Conservation (phyloP, 2,329 filamentous ascomycete species). For the Ascochyta koolunga region DNA sequence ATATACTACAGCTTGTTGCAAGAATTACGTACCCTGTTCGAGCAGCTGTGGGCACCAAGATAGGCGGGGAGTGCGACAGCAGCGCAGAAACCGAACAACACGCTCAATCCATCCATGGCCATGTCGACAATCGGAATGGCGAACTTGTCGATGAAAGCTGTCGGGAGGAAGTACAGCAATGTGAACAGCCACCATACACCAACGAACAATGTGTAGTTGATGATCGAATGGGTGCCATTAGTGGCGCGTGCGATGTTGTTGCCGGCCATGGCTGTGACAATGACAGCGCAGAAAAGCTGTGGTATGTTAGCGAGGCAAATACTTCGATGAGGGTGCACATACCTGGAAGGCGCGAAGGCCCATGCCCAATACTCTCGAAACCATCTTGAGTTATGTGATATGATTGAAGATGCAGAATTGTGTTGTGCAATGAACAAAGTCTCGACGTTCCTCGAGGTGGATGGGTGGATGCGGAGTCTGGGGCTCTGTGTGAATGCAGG, state of each 20-base stretch:
- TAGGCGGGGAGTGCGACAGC: constrained; percentile 74
- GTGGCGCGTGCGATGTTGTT: constrained; percentile 64
- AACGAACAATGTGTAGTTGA: constrained; percentile 73
- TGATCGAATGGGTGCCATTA: constrained; percentile 61
- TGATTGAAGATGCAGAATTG: constrained; percentile 8
- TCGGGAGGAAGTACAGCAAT: constrained; percentile 66
- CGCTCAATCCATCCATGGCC: constrained; percentile 63
- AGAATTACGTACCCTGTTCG: constrained; percentile 57
- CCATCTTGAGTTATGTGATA: constrained; percentile 42
- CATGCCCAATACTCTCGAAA: constrained; percentile 48
- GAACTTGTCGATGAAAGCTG: constrained; percentile 60
- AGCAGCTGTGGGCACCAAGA: constrained; percentile 72
- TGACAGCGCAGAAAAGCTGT: constrained; percentile 64
- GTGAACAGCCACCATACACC: constrained; percentile 69
- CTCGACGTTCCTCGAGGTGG: not conserved
- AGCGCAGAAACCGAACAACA: constrained; percentile 72
- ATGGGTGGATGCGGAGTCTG: constrained; percentile 1
- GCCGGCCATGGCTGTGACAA: constrained; percentile 66
- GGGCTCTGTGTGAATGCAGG: constrained; percentile 1
- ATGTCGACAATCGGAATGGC: constrained; percentile 61
- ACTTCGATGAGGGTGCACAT: constrained; percentile 16
- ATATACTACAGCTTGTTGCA: not conserved
- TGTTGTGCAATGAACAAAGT: constrained; percentile 5
- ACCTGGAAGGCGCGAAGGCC: constrained; percentile 52
- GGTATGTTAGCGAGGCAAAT: not conserved